Percentiles rank a stretch among this genome's conserved stretches.
phyloP scores from a whole-genome alignment of 2,329 filamentous ascomycete genomes.

The Pseudovirgaria hyperparasitica region DNA sequence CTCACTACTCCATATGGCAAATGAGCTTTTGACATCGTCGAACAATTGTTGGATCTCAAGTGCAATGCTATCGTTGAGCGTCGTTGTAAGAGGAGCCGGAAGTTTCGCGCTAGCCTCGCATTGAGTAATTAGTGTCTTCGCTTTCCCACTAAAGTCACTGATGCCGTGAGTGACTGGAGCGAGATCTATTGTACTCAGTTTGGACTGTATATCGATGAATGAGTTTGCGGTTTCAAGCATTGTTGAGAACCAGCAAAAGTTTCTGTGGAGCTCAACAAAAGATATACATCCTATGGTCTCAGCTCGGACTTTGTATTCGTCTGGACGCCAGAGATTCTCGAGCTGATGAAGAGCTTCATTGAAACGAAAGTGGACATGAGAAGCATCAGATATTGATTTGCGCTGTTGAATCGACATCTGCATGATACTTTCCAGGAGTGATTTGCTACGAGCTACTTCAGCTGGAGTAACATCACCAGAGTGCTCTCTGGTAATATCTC shows the following conservation, averaged over 20 bases:
- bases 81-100: too few species aligned
- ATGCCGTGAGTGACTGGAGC: too few species aligned
- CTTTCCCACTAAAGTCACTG: too few species aligned
- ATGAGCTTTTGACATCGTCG: too few species aligned
- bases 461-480: constrained; percentile 73
- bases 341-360: constrained; percentile 24
- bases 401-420: constrained; percentile 52
- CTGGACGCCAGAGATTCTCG: constrained; percentile 13
- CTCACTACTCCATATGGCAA: too few species aligned
- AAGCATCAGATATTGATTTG: constrained; percentile 29
- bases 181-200: constrained; percentile 38
- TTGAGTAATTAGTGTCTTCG: too few species aligned
- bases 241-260: constrained; percentile 49
- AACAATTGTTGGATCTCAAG: too few species aligned
- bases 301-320: constrained; percentile 9
- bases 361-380: constrained; percentile 20
- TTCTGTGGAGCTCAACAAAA: constrained; percentile 8
- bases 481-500: constrained; percentile 57
- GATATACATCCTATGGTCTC: constrained; percentile 7
- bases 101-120: too few species aligned
- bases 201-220: constrained; percentile 53
- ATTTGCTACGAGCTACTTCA: constrained; percentile 66
- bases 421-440: constrained; percentile 77
- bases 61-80: too few species aligned
- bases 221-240: too few species aligned